Evolutionary conservation across 768 basidiomycete genomes (phyloP).

Genomic region (Boletus rubescentipes): DNA sequence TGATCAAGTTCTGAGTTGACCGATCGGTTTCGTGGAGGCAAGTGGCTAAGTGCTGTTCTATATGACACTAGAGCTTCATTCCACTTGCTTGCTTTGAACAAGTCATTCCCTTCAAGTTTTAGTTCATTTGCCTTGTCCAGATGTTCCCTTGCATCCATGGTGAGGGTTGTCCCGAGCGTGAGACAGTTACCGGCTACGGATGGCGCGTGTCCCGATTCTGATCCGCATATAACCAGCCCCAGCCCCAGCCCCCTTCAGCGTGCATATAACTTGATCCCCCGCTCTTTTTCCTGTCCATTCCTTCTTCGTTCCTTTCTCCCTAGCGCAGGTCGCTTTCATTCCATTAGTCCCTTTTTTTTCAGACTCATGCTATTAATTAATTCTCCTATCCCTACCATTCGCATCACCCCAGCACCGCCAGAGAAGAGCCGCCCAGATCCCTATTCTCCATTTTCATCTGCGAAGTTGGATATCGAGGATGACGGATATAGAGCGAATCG

Average conservation of each 20-base stretch:
- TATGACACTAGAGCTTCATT: conserved; percentile 71
- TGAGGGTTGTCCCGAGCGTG: not conserved
- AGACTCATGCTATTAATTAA: conserved; percentile 41
- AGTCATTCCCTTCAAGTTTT: conserved; percentile 74
- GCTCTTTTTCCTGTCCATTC: not conserved
- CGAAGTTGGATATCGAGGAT: conserved; percentile 36
- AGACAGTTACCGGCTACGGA: not conserved
- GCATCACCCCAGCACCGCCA: conserved; percentile 67
- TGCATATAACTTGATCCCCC: too few species aligned
- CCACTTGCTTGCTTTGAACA: conserved; percentile 67
- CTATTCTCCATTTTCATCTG: conserved; percentile 58
- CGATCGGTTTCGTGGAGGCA: conserved; percentile 50
- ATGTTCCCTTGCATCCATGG: conserved; percentile 35
- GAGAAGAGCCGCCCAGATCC: conserved; percentile 51
- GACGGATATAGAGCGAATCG: conserved; percentile 58
- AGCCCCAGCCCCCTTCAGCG: too few species aligned
- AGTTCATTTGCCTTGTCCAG: conserved; percentile 56
- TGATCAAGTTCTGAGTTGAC: conserved; percentile 18
- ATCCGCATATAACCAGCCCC: too few species aligned
- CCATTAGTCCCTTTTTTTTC: conserved; percentile 9
- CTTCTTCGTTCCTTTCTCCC: conserved; percentile 24
- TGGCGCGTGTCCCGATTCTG: too few species aligned
- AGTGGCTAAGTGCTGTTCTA: conserved; percentile 58
- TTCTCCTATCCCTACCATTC: conserved; percentile 61
- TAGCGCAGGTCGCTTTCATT: conserved; percentile 56